These are phyloP conservation scores for Staphylotrichum longicolle DNA, from an alignment of 495 filamentous ascomycete species.

Conservation along the genomic window DNA sequence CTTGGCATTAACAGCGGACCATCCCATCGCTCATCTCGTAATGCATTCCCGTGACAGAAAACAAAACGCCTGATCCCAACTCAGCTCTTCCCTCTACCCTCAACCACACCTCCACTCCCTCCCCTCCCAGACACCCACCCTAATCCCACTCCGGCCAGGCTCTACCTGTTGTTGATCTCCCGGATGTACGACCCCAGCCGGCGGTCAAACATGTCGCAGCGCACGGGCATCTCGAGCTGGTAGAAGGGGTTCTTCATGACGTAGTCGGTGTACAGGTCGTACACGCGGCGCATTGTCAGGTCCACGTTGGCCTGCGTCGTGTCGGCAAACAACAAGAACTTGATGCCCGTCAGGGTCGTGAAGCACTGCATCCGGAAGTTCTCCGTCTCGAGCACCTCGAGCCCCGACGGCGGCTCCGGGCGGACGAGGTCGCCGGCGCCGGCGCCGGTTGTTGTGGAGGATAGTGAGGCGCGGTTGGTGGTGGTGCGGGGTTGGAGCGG, in stretches of 20 bases:
- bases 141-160: background rate
- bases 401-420: conserved; percentile 62
- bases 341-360: conserved; percentile 88
- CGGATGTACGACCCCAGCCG: conserved; percentile 71
- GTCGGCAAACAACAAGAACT: conserved; percentile 94
- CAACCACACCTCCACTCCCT: background rate
- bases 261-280: conserved; percentile 94
- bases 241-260: conserved; percentile 99
- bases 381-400: conserved; percentile 88
- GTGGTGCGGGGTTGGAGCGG: conserved; percentile 50
- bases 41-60: background rate
- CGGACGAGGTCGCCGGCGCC: conserved; percentile 45
- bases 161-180: conserved; percentile 53
- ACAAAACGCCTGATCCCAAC: conserved; percentile 22
- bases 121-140: conserved; percentile 7
- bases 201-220: conserved; percentile 92
- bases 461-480: conserved; percentile 38
- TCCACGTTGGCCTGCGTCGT: conserved; percentile 87
- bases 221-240: conserved; percentile 92
- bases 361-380: conserved; percentile 94
- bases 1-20: conserved; percentile 11
- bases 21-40: background rate
- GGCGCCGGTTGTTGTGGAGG: conserved; percentile 32
- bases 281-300: conserved; percentile 72
- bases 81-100: background rate